Evolutionary conservation across 2,329 filamentous ascomycete species (phyloP), one percentile per base, ranked within the genome.

Genomic region (Colletotrichum trifolii): DNA sequence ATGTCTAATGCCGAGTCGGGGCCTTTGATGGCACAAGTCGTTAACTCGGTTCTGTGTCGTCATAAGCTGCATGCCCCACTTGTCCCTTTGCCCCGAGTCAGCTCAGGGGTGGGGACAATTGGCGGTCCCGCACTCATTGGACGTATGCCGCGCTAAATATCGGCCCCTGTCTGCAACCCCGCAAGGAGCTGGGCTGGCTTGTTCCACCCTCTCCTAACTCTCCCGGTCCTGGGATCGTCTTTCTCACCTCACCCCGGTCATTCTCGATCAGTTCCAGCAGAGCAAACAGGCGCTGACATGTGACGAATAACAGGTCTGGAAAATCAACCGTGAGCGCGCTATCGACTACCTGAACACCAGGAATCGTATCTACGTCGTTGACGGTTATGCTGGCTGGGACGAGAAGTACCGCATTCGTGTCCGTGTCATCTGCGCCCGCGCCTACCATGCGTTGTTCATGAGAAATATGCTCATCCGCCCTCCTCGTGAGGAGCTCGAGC

Each of bases 391-490:
- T 71, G 96, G 96, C 79, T 99, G 96, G 96, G 96, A 99, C 74
- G 91, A 96, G 85, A 94, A 96, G 80, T 99, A 99, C 87, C 89
- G 94, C 72, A 98, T 99, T 83, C 92, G 90, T 75, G 96, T 99
- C 74, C 94, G 96, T 76, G 95, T 99, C 70, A 94, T 99, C 77
- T 99, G 96, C 84, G 96, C 96, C 71, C 94, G 96, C 78, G 96
- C 96, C 81, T 99, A 99, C 87, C 96, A 99, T 87, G 96, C 96
- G 68, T 89, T 99, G 70, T 99, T 99, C 89, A 99, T 99, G 96
- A 93, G 94, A 78, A 99, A 99, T 87, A 99, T 99, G 96, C 91
- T 99, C 77, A 99, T 99, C 85, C 92, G 96, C 73, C 96, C 96
- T 69, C 85, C 90, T 57, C 88, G 88, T 69, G 92, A 96, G 82